phyloP scores from a whole-genome alignment of 805 yeast species.

The Suhomyces tanzawaensis region DNA sequence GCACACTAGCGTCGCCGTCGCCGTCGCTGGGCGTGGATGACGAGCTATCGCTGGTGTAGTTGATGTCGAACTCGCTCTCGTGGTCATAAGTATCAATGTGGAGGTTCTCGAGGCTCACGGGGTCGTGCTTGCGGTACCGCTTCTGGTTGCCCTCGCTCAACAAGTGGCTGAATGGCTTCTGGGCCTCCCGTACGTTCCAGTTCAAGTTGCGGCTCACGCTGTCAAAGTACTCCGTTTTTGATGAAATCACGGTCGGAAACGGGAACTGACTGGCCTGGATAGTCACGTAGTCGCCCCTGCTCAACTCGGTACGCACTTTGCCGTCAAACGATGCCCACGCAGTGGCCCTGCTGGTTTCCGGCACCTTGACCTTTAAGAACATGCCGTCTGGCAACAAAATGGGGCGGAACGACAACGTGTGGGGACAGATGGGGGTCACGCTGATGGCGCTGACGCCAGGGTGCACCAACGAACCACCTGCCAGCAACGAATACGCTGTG shows the following conservation, averaged over 20 bases:
- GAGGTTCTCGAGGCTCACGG: conserved; percentile 9
- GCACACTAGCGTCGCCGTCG: conserved; percentile 15
- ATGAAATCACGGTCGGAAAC: conserved; percentile 85
- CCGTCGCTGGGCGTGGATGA: conserved; percentile 17
- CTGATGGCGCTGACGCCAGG: conserved; percentile 91
- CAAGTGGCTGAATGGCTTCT: conserved; percentile 71
- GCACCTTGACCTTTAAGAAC: conserved; percentile 78
- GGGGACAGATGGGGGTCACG: conserved; percentile 96
- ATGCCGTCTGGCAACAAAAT: conserved; percentile 91
- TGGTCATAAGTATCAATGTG: conserved; percentile 14
- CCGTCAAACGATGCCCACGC: conserved; percentile 99
- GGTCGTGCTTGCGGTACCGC: conserved; percentile 17
- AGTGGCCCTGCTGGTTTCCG: conserved; percentile 72
- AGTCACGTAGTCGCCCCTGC: conserved; percentile 80
- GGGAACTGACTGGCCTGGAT: conserved; percentile 86
- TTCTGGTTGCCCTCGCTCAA: conserved; percentile 54
- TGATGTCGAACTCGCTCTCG: conserved; percentile 35
- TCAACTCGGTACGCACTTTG: conserved; percentile 75
- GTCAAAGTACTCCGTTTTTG: conserved; percentile 76
- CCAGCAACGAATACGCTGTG: conserved; percentile 91
- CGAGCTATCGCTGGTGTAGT: conserved; percentile 26
- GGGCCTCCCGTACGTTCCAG: conserved; percentile 91
- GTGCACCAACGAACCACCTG: conserved; percentile 93
- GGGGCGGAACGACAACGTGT: conserved; percentile 89
- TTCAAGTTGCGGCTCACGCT: conserved; percentile 81